Evolutionary conservation across 2,329 filamentous ascomycete genomes (phyloP).

Genomic region (Sclerotinia subarctica): DNA sequence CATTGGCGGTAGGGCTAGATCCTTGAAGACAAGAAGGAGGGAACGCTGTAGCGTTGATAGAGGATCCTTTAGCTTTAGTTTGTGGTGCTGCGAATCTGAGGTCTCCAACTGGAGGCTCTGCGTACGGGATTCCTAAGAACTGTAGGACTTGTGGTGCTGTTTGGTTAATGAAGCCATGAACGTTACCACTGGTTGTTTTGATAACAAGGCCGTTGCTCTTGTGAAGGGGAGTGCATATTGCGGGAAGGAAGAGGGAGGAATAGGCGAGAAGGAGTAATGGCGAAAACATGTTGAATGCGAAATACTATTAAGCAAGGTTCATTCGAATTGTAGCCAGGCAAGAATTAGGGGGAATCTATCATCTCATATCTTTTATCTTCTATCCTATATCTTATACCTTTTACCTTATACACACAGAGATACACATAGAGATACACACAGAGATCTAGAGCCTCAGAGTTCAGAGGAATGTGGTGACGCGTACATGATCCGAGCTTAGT

Average conservation of each 20-base stretch:
- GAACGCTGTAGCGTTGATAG: constrained; percentile 27
- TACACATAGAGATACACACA: too few relatives aligned
- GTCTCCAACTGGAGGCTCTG: constrained; percentile 40
- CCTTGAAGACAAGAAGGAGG: constrained; percentile 29
- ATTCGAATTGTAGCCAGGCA: not conserved
- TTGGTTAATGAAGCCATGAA: constrained; percentile 25
- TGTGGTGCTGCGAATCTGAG: constrained; percentile 40
- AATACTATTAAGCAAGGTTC: not conserved
- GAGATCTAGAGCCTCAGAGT: not conserved
- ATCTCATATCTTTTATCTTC: not conserved
- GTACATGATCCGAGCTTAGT: not conserved
- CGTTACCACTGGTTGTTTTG: constrained; percentile 24
- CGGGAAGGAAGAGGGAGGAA: not conserved
- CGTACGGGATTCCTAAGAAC: constrained; percentile 43
- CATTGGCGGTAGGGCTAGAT: constrained; percentile 18
- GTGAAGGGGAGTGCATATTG: not conserved
- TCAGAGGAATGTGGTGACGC: not conserved
- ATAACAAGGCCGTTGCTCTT: constrained; percentile 17
- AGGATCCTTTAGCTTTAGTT: constrained; percentile 15
- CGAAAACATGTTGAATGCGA: not conserved
- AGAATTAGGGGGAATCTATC: not conserved
- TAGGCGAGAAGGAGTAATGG: not conserved
- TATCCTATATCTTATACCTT: too few relatives aligned
- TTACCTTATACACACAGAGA: too few relatives aligned
- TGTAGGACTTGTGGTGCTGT: constrained; percentile 28